phyloP scores from a whole-genome alignment of 129 eudicot genomes.

The Kitagawia praeruptora region DNA sequence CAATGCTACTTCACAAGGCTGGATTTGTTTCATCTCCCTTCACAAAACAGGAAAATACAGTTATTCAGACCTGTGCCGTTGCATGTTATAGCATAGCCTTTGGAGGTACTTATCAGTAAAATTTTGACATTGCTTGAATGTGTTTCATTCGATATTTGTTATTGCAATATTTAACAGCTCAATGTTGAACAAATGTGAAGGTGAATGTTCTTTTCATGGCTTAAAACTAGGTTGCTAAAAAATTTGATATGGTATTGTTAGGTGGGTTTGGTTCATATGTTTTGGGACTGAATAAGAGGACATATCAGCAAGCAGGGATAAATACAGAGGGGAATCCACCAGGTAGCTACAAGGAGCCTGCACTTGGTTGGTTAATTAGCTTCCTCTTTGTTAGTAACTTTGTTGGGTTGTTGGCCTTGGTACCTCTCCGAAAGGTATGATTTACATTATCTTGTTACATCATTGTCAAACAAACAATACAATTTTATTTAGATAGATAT shows the following conservation, averaged over 20 bases:
- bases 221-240: neutral
- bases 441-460: neutral
- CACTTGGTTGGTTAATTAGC: conserved; percentile 6
- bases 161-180: neutral
- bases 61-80: conserved; percentile 90
- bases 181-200: neutral
- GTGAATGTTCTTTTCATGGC: neutral
- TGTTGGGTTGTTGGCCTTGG: conserved; percentile 15
- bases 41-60: conserved; percentile 78
- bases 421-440: conserved; percentile 15
- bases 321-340: conserved; percentile 12
- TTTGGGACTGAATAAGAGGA: conserved; percentile 15
- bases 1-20: conserved; percentile 51
- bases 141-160: neutral
- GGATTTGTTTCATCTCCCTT: conserved; percentile 58
- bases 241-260: neutral
- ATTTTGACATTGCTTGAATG: neutral
- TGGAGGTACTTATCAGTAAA: conserved; percentile 43
- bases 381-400: conserved; percentile 13
- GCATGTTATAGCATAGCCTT: conserved; percentile 85
- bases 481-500: neutral
- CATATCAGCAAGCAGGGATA: conserved; percentile 10
- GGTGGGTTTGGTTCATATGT: conserved; percentile 20
- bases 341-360: conserved; percentile 17
- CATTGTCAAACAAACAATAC: neutral